A percentile compares a stretch with the other conserved stretches of the same genome.
Evolutionary conservation across 2,329 filamentous ascomycete genomes (phyloP).

Genomic region (Exophiala spinifera): DNA sequence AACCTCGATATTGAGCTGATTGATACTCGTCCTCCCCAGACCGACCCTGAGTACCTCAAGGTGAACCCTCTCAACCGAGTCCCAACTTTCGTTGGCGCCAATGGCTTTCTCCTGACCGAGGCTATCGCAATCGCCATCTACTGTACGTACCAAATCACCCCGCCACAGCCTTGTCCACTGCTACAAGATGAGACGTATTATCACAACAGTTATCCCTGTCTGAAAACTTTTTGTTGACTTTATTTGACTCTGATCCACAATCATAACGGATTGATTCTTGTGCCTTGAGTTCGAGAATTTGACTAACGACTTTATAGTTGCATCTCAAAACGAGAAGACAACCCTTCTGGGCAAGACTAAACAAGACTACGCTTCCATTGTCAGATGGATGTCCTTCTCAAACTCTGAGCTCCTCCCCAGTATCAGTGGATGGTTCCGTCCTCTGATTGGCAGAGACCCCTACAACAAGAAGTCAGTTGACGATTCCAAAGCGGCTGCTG

Average conservation of each 20-base stretch:
- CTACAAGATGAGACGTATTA: constrained; percentile 65
- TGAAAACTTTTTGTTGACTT: constrained; percentile 91
- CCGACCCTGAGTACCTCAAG: constrained; percentile 75
- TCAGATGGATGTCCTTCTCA: constrained; percentile 97
- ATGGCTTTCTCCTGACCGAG: constrained; percentile 88
- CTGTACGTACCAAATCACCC: constrained; percentile 62
- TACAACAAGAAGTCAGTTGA: constrained; percentile 99
- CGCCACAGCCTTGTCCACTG: constrained; percentile 20
- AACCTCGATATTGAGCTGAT: constrained; percentile 86
- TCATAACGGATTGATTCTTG: constrained; percentile 1
- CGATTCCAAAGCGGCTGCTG: constrained; percentile 66
- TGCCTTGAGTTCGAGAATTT: constrained; percentile 21
- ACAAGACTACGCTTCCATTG: constrained; percentile 98
- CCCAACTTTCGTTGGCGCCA: constrained; percentile 85
- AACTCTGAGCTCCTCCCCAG: constrained; percentile 78
- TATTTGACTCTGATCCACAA: constrained; percentile 72
- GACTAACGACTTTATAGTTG: constrained; percentile 59
- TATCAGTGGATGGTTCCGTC: constrained; percentile 78
- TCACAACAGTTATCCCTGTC: constrained; percentile 97
- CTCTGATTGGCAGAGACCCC: constrained; percentile 72
- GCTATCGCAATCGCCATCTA: constrained; percentile 95
- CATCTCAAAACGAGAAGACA: constrained; percentile 99
- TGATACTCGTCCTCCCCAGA: constrained; percentile 61
- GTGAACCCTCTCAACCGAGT: constrained; percentile 86
- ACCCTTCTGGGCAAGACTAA: constrained; percentile 99